phyloP scores from a whole-genome alignment of 1,284 basidiomycete species.

The Papiliotrema terrestris region DNA sequence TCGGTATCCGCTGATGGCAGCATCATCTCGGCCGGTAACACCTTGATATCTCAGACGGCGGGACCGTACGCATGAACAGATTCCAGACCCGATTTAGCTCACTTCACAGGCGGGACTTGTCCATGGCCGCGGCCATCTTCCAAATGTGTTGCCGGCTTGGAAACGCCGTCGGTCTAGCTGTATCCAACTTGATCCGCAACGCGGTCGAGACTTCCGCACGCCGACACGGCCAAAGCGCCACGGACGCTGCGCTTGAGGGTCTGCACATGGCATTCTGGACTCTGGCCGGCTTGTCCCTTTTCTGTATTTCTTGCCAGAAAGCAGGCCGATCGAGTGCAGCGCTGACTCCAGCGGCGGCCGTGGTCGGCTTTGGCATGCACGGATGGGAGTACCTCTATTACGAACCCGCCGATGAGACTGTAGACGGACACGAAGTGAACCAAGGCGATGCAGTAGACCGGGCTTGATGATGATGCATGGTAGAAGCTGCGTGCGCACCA shows the following conservation, averaged over 20 bases:
- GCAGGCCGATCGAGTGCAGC: neutral
- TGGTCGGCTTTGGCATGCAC: conserved; percentile 6
- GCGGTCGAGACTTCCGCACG: neutral
- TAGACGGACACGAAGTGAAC: no score
- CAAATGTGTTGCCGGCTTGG: conserved; percentile 8
- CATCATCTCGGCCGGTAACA: conserved; percentile 5
- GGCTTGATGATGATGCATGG: no score
- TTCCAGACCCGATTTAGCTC: neutral
- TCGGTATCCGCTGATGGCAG: neutral
- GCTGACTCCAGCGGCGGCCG: neutral
- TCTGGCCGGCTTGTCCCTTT: conserved; percentile 1
- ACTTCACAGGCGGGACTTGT: conserved; percentile 2
- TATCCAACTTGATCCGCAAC: conserved; percentile 1
- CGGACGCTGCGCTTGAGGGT: neutral
- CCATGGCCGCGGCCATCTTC: conserved; percentile 6
- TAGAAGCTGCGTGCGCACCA: no score
- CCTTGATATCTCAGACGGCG: conserved; percentile 8
- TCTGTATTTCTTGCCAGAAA: neutral
- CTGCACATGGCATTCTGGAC: conserved; percentile 12
- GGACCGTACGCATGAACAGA: neutral
- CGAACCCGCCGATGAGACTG: neutral
- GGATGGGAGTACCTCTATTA: conserved; percentile 1
- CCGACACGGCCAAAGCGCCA: no score
- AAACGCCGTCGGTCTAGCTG: conserved; percentile 7
- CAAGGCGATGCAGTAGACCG: no score